These are phyloP conservation scores for Bocquillonia castaneifolia DNA, from an alignment of 441 rosid genomes.

Conservation along the genomic window DNA sequence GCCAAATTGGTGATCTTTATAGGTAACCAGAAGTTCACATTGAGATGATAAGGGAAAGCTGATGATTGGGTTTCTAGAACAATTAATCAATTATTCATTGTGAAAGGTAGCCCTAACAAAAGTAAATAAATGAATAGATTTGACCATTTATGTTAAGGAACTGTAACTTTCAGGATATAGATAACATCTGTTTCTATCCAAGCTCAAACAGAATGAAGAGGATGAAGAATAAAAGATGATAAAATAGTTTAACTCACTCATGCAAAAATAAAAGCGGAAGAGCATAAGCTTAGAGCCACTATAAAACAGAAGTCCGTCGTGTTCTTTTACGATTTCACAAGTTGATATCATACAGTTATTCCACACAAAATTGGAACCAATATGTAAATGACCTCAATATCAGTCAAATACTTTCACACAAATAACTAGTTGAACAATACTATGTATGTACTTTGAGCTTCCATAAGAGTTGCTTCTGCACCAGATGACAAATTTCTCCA, in stretches of 20 bases:
- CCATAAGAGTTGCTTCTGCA: not conserved
- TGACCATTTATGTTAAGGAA: not conserved
- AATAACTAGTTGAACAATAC: not conserved
- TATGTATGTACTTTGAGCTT: not conserved
- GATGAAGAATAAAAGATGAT: not conserved
- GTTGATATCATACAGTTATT: not conserved
- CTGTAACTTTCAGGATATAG: not conserved
- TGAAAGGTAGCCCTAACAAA: not conserved
- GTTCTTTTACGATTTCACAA: not conserved
- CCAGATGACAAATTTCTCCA: not conserved
- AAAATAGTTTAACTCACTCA: not conserved
- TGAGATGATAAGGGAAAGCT: not conserved
- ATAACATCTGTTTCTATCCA: not conserved
- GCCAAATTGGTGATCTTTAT: too few species aligned
- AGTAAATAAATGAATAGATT: too few species aligned
- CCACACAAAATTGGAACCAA: not conserved
- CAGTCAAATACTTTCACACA: not conserved
- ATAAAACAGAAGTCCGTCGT: not conserved
- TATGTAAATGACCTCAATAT: not conserved
- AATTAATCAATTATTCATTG: too few species aligned
- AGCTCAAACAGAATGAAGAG: not conserved
- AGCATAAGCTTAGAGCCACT: not conserved
- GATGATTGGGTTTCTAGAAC: not conserved
- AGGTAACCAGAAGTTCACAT: not conserved
- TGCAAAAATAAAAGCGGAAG: not conserved